Evolutionary conservation across 1,284 basidiomycete species (phyloP), one percentile per base, ranked within the genome.

Genomic region (Fomitopsis pinicola): DNA sequence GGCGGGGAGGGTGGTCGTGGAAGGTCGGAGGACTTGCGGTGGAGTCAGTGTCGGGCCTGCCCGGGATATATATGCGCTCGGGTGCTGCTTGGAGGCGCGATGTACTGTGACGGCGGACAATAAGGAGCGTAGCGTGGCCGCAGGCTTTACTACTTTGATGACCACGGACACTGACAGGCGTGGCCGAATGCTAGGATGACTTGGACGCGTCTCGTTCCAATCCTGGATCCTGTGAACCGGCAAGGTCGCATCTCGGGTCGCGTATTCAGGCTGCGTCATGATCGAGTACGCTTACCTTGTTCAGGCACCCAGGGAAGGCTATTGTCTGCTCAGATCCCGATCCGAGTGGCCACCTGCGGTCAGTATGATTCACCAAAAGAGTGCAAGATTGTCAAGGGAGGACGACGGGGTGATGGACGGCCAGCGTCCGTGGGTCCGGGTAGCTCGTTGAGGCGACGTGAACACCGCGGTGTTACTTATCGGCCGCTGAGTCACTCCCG

Each of bases 301-400:
- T 54, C 52, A 54, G 35, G 52, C 35, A 54, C 52, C 33, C 22
- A 19, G 52, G 36, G 22, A 35, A 40, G 17, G 33, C 52, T 54
- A 54, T 54, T 54, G 52, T 54, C 52, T 54, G 33, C 22, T 30
- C 52, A 50, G 36, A 40, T 54, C n/a, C 52, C 33, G 52, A 54
- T 54, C 33, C 52, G 36, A 26, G 36, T 54, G 52, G 52, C 36
- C 33, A 22, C 52, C 28, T 33, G 14, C 48, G 48, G 14, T 30
- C 14, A 17, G 48, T n/a, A 33, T 40, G 35, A 26, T 54, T 17
- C 52, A 15, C 36, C 28, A 35, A 38, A 54, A 36, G 14, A 9
- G 52, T 22, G 35, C 6, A n/a, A n/a, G 52, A 38, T 54, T 54
- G 52, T 54, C 52, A 22, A 54, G 36, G 15, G 35, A 54, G 52